These are phyloP conservation scores for Eleusine indica DNA, from an alignment of 176 grass and related monocot genomes.

Conservation along the genomic window DNA sequence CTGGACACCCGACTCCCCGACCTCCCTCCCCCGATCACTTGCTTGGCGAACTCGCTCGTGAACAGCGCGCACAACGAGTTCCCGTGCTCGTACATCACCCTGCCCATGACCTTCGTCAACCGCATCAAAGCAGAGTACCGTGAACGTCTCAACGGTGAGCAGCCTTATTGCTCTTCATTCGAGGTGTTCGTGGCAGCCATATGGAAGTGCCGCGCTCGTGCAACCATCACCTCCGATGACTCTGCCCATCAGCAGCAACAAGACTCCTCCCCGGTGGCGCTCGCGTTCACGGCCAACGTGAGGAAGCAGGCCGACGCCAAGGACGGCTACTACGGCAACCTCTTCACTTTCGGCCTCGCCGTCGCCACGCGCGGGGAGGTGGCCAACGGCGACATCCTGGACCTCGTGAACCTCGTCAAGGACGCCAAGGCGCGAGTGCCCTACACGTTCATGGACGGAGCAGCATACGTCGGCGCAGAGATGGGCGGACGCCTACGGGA, in stretches of 20 bases:
- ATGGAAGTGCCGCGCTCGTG: slow-evolving; percentile 24
- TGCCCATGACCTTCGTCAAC: slow-evolving; percentile 1
- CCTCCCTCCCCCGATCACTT: slow-evolving; percentile 1
- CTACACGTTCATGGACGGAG: not conserved
- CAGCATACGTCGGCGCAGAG: not conserved
- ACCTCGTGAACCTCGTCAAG: slow-evolving; percentile 17
- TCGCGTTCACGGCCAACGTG: slow-evolving; percentile 8
- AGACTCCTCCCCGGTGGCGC: not conserved
- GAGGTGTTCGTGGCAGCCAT: slow-evolving; percentile 9
- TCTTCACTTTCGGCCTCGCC: slow-evolving; percentile 12
- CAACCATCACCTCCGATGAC: not conserved
- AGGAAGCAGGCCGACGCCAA: slow-evolving; percentile 2
- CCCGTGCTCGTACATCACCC: slow-evolving; percentile 13
- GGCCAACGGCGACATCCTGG: slow-evolving; percentile 17
- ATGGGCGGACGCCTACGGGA: not conserved
- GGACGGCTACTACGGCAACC: slow-evolving; percentile 25
- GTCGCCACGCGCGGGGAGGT: not conserved
- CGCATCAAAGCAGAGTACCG: slow-evolving; percentile 12
- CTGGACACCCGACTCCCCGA: slow-evolving; percentile 3
- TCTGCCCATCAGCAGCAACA: not conserved
- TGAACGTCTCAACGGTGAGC: too few relatives aligned
- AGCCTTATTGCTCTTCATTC: not conserved
- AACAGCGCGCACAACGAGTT: not conserved
- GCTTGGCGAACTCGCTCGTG: slow-evolving; percentile 2
- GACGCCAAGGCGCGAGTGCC: not conserved